These are phyloP conservation scores for Mortierella sp. DNA, from an alignment of 371 early-diverging fungal species.

Conservation along the genomic window DNA sequence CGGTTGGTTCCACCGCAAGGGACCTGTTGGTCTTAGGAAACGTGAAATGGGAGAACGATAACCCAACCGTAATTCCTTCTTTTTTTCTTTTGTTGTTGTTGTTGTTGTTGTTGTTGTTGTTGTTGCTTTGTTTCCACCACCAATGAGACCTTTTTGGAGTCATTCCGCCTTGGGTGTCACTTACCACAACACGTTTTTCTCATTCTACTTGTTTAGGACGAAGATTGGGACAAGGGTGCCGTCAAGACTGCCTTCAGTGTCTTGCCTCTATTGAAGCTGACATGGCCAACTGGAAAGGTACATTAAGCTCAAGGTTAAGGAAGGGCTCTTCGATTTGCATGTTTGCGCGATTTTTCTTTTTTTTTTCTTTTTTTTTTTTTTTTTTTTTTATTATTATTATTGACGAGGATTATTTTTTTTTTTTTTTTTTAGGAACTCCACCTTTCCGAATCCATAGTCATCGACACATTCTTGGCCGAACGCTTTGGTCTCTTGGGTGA, in stretches of 20 bases:
- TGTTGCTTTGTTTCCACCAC: too few relatives aligned
- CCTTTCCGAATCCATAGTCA: constrained; percentile 27
- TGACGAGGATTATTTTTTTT: neutral
- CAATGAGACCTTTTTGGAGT: too few relatives aligned
- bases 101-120: too few relatives aligned
- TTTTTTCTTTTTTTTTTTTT: neutral
- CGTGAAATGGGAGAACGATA: constrained; percentile 6
- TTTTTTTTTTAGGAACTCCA: constrained; percentile 6
- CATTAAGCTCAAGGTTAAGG: neutral
- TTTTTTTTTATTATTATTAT: neutral
- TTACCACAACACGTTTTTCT: too few relatives aligned
- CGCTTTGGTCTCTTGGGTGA: constrained; percentile 31
- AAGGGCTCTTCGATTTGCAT: neutral
- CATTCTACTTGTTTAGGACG: neutral
- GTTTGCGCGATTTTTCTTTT: neutral
- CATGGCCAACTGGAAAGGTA: constrained; percentile 14
- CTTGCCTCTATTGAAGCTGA: constrained; percentile 32
- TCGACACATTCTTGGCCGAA: constrained; percentile 33
- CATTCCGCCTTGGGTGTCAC: too few relatives aligned
- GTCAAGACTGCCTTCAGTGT: constrained; percentile 15
- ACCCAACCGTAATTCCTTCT: constrained; percentile 1
- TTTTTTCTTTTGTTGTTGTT: neutral
- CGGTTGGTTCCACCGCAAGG: constrained; percentile 20
- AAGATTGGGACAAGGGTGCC: constrained; percentile 19
- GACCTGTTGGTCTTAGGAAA: constrained; percentile 24